Base-by-base conservation (phyloP, 2,329 filamentous ascomycete genomes). In the Aspergillus eucalypticola region DNA sequence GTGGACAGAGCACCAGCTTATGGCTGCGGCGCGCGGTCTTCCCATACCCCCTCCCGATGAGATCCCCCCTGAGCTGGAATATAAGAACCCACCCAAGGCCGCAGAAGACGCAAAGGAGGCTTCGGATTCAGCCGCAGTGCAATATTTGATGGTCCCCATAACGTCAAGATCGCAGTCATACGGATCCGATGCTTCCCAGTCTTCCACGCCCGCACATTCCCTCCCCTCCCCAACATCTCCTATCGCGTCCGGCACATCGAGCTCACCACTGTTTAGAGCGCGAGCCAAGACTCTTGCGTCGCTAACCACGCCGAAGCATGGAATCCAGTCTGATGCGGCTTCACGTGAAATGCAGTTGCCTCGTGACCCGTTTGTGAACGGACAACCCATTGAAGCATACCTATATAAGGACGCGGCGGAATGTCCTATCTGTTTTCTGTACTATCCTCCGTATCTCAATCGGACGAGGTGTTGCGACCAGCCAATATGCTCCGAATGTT, bases 401-500 rank as follows among this genome's bases (percentile, higher is more conserved):
- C 80, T 99, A 1, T 99, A 99, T 82, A 96, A 96, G 74, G 88
- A 96, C 66, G 89, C 92, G 3, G 80, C 82, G 6, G 95, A 99
- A 73, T 99, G 95, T 70, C 94, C 95, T 5, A 96, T 99, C 63
- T 99, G 95, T 80, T 96, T 98, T 74, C 82, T 98, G 56, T 96
- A 92, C 68, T 99, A 98, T 67, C 95, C 95, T 0, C 92, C 92
- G 3, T 96, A 96, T 72, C 83, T 99, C 29, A 99, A 99, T 78
- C 90, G 88, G 66, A 99, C 95, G 0, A 84, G 95, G 66, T 99
- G 95, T 74, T 99, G 95, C 75, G 92, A 96, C 69, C 95, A 99
- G 74, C 84, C 90, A 5, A 98, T 99, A 64, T 99, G 95, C 78
- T 98, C 93, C 44, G 95, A 99, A 78, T 99, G 95, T 75, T 99